Percentiles rank a stretch among this genome's conserved stretches.
Evolutionary conservation across 768 basidiomycete genomes (phyloP).

Genomic region (Cystobasidium onofrii): DNA sequence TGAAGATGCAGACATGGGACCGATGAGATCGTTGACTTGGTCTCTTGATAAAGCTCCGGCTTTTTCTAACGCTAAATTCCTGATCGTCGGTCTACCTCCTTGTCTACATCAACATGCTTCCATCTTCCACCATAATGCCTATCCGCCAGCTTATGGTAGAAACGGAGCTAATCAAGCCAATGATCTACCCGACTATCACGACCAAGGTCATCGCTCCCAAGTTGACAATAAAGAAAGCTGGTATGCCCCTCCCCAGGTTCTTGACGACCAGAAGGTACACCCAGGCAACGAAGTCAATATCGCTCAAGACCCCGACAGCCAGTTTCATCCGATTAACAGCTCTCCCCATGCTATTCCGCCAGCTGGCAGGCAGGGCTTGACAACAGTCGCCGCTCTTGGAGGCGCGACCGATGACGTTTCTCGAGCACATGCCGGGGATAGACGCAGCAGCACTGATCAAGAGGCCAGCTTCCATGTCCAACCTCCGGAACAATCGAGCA

Average conservation of each 20-base stretch:
- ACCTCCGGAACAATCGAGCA: neutral
- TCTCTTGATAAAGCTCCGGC: constrained; percentile 22
- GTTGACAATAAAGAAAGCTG: neutral
- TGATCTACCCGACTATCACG: constrained; percentile 21
- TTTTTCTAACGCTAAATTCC: constrained; percentile 19
- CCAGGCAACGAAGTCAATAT: neutral
- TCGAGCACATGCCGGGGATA: too few relatives aligned
- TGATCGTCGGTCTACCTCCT: constrained; percentile 20
- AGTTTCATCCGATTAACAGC: neutral
- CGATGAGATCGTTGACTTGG: neutral
- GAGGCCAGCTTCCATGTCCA: too few relatives aligned
- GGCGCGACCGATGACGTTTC: neutral
- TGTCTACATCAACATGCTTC: neutral
- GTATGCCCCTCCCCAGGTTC: neutral
- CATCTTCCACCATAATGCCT: constrained; percentile 12
- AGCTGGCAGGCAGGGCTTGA: neutral
- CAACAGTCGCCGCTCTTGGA: neutral
- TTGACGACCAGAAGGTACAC: neutral
- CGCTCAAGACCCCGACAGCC: neutral
- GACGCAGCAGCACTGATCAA: too few relatives aligned
- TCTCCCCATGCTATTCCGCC: neutral
- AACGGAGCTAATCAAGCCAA: neutral
- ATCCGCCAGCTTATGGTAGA: constrained; percentile 12
- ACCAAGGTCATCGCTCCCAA: neutral
- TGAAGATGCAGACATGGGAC: constrained; percentile 1